These are phyloP conservation scores for Panaeolus papilionaceus DNA, from an alignment of 768 basidiomycete species.

Conservation along the genomic window DNA sequence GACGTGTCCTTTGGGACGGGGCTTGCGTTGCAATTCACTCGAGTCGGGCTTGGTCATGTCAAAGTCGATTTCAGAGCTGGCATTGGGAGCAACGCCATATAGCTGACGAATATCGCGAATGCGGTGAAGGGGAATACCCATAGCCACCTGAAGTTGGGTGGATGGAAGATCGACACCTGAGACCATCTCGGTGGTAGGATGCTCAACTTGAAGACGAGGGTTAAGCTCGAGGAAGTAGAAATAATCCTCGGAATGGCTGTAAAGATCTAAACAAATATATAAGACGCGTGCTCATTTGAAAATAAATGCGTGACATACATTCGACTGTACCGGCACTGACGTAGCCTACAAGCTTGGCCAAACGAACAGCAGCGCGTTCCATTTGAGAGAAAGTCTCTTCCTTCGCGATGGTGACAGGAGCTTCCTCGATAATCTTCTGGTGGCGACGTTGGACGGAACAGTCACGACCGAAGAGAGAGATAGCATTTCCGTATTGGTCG, in stretches of 20 bases:
- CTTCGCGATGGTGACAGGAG: constrained; percentile 96
- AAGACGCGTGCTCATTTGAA: constrained; percentile 14
- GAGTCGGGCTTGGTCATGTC: constrained; percentile 92
- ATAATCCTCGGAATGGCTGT: constrained; percentile 90
- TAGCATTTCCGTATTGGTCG: constrained; percentile 99
- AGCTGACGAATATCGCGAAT: constrained; percentile 95
- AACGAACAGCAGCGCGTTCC: constrained; percentile 98
- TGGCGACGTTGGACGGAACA: constrained; percentile 99
- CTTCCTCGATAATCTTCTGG: constrained; percentile 99
- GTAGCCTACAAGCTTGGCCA: constrained; percentile 99
- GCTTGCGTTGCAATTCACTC: constrained; percentile 89
- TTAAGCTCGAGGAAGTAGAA: constrained; percentile 99
- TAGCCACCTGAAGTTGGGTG: constrained; percentile 95
- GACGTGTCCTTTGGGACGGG: constrained; percentile 96
- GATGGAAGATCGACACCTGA: constrained; percentile 97
- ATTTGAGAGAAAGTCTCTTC: constrained; percentile 93
- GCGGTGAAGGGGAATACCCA: constrained; percentile 96
- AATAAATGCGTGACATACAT: constrained; percentile 58
- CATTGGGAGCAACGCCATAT: constrained; percentile 93
- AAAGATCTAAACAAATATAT: constrained; percentile 69
- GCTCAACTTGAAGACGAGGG: constrained; percentile 99
- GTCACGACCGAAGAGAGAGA: constrained; percentile 98
- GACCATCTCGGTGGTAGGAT: constrained; percentile 99
- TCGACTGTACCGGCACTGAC: constrained; percentile 99
- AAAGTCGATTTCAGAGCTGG: constrained; percentile 93